phyloP scores from a whole-genome alignment of 2,329 filamentous ascomycete species.

The Colletotrichum eleusines region DNA sequence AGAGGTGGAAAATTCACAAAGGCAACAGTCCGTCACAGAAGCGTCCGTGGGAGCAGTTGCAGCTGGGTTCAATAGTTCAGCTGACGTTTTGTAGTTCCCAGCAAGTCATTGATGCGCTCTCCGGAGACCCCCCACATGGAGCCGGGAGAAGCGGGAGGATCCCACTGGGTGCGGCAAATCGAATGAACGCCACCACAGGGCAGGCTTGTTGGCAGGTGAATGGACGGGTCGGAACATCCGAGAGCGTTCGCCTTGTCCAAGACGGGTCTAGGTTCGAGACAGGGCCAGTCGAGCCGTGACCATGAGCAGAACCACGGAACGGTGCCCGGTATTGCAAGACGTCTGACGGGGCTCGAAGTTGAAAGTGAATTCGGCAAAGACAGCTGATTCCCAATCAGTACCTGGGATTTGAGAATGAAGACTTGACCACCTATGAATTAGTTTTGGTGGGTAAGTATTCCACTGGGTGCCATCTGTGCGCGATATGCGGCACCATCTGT shows the following conservation, averaged over 20 bases:
- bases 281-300: neutral
- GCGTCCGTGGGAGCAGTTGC: neutral
- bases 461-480: constrained; percentile 8
- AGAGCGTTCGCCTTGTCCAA: neutral
- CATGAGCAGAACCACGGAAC: neutral
- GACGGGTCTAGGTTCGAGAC: neutral
- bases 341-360: neutral
- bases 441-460: neutral
- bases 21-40: constrained; percentile 6
- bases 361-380: constrained; percentile 21
- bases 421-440: neutral
- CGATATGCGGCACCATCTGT: neutral
- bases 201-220: constrained; percentile 14
- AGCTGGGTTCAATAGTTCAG: constrained; percentile 25
- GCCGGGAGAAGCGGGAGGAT: constrained; percentile 19
- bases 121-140: constrained; percentile 38
- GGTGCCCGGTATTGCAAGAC: neutral
- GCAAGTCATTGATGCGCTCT: constrained; percentile 22
- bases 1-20: too few species aligned
- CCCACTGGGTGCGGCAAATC: constrained; percentile 15
- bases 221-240: constrained; percentile 22
- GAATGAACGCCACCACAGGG: constrained; percentile 16
- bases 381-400: neutral
- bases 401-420: too few species aligned
- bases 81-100: constrained; percentile 15